Conservation (phyloP, 2,329 filamentous ascomycete genomes). For the Ophiostoma ips region DNA sequence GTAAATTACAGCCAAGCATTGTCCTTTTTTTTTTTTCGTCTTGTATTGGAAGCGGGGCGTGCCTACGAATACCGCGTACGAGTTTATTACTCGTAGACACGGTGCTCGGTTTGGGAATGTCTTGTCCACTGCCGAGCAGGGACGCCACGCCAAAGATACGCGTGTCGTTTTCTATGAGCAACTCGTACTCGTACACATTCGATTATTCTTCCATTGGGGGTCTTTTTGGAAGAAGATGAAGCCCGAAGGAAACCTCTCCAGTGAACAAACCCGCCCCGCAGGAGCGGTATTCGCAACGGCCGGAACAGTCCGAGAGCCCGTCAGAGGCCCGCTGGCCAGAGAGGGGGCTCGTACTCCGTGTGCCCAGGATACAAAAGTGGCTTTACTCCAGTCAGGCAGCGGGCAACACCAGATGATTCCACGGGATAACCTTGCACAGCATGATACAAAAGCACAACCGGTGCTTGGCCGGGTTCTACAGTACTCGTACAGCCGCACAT, state of each 20-base stretch:
- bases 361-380: background rate
- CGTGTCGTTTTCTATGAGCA: no score
- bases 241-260: background rate
- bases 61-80: no score
- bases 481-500: background rate
- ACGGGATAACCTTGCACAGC: background rate
- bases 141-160: background rate
- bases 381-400: background rate
- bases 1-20: slow-evolving; percentile 8
- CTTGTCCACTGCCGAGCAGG: background rate
- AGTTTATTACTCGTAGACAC: background rate
- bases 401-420: no score
- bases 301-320: slow-evolving; percentile 7
- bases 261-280: background rate
- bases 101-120: no score
- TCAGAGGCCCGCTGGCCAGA: background rate
- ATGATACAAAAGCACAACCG: background rate
- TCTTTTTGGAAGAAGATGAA: background rate
- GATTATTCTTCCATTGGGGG: no score
- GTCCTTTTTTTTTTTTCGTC: slow-evolving; percentile 4
- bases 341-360: background rate
- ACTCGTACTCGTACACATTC: no score
- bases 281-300: slow-evolving; percentile 1
- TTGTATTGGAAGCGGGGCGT: background rate
- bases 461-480: background rate